Conservation (phyloP, 441 rosid species). For the Populus hybrid region DNA sequence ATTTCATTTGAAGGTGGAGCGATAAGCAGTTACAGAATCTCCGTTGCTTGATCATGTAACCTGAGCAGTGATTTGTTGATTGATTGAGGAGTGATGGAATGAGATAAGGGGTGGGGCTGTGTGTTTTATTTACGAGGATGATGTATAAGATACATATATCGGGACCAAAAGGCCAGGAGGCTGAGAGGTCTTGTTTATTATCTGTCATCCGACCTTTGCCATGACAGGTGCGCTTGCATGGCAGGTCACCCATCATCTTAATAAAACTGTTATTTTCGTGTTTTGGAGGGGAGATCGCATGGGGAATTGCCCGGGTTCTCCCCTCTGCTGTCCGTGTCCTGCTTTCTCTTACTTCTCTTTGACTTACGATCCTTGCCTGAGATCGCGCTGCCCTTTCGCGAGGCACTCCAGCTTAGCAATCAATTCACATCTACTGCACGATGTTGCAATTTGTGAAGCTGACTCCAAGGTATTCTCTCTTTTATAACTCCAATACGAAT, state of each 20-base stretch:
- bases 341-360: background rate
- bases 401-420: background rate
- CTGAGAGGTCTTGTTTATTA: slow-evolving; percentile 27
- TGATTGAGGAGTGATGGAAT: background rate
- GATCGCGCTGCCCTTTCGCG: background rate
- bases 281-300: slow-evolving; percentile 21
- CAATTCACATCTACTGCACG: too few species aligned
- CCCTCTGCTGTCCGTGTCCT: slow-evolving; percentile 2
- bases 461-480: too few species aligned
- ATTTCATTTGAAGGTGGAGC: background rate
- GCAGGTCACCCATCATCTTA: slow-evolving; percentile 59
- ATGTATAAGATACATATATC: slow-evolving; percentile 9
- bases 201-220: slow-evolving; percentile 88
- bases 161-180: too few species aligned
- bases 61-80: background rate
- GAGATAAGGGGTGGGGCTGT: slow-evolving; percentile 13
- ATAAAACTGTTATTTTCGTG: slow-evolving; percentile 34
- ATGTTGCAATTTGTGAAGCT: too few species aligned
- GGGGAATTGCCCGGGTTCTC: slow-evolving; percentile 29
- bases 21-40: background rate
- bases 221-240: slow-evolving; percentile 99
- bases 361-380: too few species aligned
- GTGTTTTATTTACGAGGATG: slow-evolving; percentile 42
- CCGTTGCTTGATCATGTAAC: background rate
- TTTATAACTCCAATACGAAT: too few species aligned